These are phyloP conservation scores for Pseudohalonectria lignicola DNA, from an alignment of 2,329 filamentous ascomycete genomes.

Conservation along the genomic window DNA sequence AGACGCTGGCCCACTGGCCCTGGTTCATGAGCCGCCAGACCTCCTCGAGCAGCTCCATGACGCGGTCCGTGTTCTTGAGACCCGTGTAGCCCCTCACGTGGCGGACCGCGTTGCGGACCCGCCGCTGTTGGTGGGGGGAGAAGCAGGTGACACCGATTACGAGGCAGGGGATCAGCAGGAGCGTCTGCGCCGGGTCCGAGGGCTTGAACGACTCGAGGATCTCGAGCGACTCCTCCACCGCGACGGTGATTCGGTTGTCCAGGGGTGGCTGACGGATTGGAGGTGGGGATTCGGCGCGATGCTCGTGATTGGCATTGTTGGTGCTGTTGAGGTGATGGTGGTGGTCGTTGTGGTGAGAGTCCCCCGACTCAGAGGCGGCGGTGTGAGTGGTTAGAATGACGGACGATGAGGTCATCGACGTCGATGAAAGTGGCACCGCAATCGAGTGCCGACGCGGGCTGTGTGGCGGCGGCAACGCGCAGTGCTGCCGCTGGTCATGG, in stretches of 20 bases:
- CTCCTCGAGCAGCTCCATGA: conserved; percentile 41
- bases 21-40: conserved; percentile 49
- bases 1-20: conserved; percentile 45
- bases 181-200: conserved; percentile 46
- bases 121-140: conserved; percentile 36
- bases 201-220: conserved; percentile 45
- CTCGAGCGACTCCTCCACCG: conserved; percentile 44
- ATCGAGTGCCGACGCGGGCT: conserved; percentile 12
- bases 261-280: conserved; percentile 34
- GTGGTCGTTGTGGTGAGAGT: conserved; percentile 4
- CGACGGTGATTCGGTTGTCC: conserved; percentile 38
- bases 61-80: conserved; percentile 45
- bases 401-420: conserved; percentile 5
- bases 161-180: conserved; percentile 49
- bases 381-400: conserved; percentile 2
- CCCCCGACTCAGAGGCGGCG: conserved; percentile 4
- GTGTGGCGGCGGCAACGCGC: neutral
- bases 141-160: conserved; percentile 52
- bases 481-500: neutral
- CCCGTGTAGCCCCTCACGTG: conserved; percentile 48
- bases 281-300: conserved; percentile 28
- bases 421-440: conserved; percentile 9
- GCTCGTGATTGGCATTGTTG: neutral
- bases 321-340: conserved; percentile 1
- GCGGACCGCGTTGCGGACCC: conserved; percentile 36